Conservation (phyloP, 352 stramenopile genomes). For the Globisporangium acanthophoron region DNA sequence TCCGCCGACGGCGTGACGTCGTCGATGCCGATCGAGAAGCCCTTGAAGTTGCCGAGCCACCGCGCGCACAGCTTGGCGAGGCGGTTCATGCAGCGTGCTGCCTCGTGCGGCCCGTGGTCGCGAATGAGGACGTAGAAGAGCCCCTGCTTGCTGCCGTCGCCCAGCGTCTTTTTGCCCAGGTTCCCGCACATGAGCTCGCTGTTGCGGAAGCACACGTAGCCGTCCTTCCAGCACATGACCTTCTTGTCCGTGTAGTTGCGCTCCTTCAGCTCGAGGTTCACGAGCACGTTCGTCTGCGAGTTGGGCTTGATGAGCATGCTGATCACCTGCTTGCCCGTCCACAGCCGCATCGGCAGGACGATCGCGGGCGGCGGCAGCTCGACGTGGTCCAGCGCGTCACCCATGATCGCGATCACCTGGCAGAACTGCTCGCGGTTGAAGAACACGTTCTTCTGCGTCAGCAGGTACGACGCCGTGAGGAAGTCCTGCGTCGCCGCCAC, state of each 20-base stretch:
- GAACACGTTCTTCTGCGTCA: constrained; percentile 99
- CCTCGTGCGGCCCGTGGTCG: constrained; percentile 91
- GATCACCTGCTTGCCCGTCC: constrained; percentile 99
- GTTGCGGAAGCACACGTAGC: constrained; percentile 96
- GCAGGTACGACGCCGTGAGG: constrained; percentile 96
- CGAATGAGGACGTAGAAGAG: constrained; percentile 98
- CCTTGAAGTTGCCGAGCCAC: constrained; percentile 97
- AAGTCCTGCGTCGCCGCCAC: constrained; percentile 99
- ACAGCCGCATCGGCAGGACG: constrained; percentile 81
- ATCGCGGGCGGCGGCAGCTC: constrained; percentile 76
- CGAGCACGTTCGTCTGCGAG: constrained; percentile 65
- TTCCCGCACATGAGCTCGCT: constrained; percentile 98
- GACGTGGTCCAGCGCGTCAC: constrained; percentile 94
- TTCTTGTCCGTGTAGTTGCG: constrained; percentile 94
- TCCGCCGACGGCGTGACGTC: constrained; percentile 97
- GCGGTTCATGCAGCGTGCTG: constrained; percentile 96
- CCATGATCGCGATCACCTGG: constrained; percentile 93
- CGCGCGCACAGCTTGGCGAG: constrained; percentile 96
- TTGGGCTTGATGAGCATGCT: constrained; percentile 88
- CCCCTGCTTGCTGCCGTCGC: constrained; percentile 97
- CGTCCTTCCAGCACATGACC: constrained; percentile 98
- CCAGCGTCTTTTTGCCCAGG: constrained; percentile 98
- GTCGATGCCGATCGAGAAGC: constrained; percentile 99
- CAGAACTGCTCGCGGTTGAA: constrained; percentile 97
- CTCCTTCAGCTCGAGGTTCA: constrained; percentile 91